Conservation (phyloP, 2,329 filamentous ascomycete genomes). For the Neurospora crassa region DNA sequence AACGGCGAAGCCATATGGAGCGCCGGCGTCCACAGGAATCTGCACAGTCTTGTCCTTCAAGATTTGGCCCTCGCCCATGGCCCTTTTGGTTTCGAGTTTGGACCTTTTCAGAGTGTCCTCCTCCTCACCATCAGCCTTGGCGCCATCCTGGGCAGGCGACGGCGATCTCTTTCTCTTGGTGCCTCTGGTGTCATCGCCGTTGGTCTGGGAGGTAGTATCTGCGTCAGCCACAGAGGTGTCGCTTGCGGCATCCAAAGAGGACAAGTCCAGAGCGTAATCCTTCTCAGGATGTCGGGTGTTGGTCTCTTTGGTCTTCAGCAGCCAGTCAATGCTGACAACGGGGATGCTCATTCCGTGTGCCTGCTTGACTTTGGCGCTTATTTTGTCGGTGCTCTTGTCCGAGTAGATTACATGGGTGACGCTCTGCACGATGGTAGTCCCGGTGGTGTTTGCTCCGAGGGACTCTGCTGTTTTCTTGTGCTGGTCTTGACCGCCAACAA, state of each 20-base stretch:
- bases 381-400: slow-evolving; percentile 39
- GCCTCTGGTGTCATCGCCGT: slow-evolving; percentile 14
- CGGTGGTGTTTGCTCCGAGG: slow-evolving; percentile 38
- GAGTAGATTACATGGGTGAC: slow-evolving; percentile 51
- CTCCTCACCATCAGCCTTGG: slow-evolving; percentile 9
- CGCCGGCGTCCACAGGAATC: slow-evolving; percentile 42
- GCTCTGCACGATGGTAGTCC: slow-evolving; percentile 36
- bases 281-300: slow-evolving; percentile 29
- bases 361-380: slow-evolving; percentile 41
- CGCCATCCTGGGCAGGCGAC: slow-evolving; percentile 11
- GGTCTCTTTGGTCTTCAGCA: slow-evolving; percentile 42
- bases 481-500: slow-evolving; percentile 38
- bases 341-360: slow-evolving; percentile 37
- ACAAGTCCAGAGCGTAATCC: slow-evolving; percentile 5
- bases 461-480: slow-evolving; percentile 36
- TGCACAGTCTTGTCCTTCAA: slow-evolving; percentile 34
- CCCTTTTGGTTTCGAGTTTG: slow-evolving; percentile 15
- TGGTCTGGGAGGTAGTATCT: slow-evolving; percentile 3
- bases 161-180: slow-evolving; percentile 19
- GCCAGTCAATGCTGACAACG: slow-evolving; percentile 53
- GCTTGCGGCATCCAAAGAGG: slow-evolving; percentile 1
- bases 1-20: slow-evolving; percentile 38
- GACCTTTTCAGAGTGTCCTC: slow-evolving; percentile 11
- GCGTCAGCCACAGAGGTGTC: slow-evolving; percentile 3
- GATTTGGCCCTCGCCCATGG: slow-evolving; percentile 25